Percentiles rank a stretch among this genome's conserved stretches.
These are phyloP conservation scores for Yamadazyma siamensis DNA, from an alignment of 1,139 yeast species.

Conservation along the genomic window DNA sequence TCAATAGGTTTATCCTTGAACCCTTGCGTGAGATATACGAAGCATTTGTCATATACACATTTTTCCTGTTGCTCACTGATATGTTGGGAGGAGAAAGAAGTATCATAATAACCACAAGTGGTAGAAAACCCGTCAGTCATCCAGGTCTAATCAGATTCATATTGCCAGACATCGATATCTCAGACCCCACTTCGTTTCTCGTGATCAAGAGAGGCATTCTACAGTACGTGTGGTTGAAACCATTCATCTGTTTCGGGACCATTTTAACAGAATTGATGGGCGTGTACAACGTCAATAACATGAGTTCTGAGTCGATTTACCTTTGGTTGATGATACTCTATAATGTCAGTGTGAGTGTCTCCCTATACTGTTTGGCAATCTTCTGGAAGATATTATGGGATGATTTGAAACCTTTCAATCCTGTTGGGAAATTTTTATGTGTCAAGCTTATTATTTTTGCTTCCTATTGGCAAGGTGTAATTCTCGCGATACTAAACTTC, in stretches of 20 bases:
- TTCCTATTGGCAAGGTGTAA: constrained; percentile 92
- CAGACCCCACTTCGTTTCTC: constrained; percentile 80
- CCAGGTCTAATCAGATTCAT: constrained; percentile 57
- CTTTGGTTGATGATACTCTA: constrained; percentile 70
- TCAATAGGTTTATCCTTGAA: constrained; percentile 52
- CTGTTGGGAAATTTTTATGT: constrained; percentile 89
- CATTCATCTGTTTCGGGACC: constrained; percentile 61
- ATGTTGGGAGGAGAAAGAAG: constrained; percentile 90
- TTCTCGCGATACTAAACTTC: constrained; percentile 59
- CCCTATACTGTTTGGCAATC: constrained; percentile 80
- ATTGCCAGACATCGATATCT: constrained; percentile 66
- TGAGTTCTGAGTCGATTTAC: constrained; percentile 49
- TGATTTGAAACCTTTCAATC: constrained; percentile 77
- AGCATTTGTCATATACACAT: constrained; percentile 93
- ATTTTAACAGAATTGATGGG: constrained; percentile 51
- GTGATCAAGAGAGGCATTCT: constrained; percentile 78
- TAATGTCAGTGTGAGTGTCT: constrained; percentile 75
- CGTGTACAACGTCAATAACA: constrained; percentile 48
- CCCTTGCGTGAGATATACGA: constrained; percentile 89
- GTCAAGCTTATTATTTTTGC: constrained; percentile 93
- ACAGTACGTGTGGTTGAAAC: constrained; percentile 95
- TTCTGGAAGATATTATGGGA: constrained; percentile 86
- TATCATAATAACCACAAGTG: constrained; percentile 70
- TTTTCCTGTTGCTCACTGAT: constrained; percentile 76
- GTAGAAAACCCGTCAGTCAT: constrained; percentile 69